Base-by-base conservation (phyloP, 768 basidiomycete genomes). In the Polyporus arcularius region DNA sequence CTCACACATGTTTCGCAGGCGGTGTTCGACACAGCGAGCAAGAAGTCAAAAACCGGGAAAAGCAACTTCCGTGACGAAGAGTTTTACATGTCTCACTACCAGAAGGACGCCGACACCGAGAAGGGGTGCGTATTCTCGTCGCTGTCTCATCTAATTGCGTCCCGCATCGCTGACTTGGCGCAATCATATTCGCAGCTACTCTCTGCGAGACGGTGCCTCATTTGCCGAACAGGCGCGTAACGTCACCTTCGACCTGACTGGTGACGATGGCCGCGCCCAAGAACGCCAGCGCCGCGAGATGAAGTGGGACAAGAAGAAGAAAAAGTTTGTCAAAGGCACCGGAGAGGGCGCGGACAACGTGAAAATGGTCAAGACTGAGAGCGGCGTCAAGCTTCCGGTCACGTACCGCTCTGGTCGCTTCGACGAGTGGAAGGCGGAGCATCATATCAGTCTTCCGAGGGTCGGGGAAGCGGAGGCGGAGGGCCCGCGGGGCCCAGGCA, bases 271-370 rank as follows among this genome's bases (percentile, higher is more conserved):
- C 8, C 73, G 80, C 11, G 79, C 82, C 10, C 78, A 81, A 21
- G 81, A 84, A 38, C 82, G 84, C 53, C 85, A 82, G 58, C 82
- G 83, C 41, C 89, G 87, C 55, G 81, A 80, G 63, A 71, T 92
- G 69, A 88, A 81, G 31, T 99, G 97, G 97, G 95, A 98, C 75
- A 92, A 92, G 70, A 96, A 95, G 77, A 96, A 92, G 77, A 97
- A 97, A 73, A 93, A 90, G 69, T 97, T 97, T 65, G 80, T 96
- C 43, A 85, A 90, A 67, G 93, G 94, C 4, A 89, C 87, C 57
- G 92, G 93, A 11, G 80, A 76, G 46, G 96, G 94, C 18, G 85
- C 94, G 8, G 94, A 98, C 72, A 97, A 98, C 72, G 81, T 96
- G 67, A 98, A 97, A 75, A 81, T 98, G 65, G 89, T 99, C 67